Conservation (phyloP, 2,329 filamentous ascomycete species). For the Ophidiomyces ophidiicola region DNA sequence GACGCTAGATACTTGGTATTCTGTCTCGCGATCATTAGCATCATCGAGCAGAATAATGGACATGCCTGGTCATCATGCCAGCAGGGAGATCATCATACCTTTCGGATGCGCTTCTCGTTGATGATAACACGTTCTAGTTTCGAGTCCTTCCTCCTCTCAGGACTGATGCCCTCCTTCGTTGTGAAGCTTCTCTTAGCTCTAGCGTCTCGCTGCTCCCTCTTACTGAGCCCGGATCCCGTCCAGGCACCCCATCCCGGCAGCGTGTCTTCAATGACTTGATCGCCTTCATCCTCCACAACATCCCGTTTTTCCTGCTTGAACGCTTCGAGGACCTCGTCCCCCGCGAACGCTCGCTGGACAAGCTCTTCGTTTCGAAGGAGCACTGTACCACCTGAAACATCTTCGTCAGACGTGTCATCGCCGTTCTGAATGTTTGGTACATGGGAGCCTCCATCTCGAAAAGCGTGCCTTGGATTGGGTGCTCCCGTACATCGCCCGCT, state of each 20-base stretch:
- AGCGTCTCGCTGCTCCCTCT: conserved; percentile 48
- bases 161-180: conserved; percentile 55
- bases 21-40: conserved; percentile 31
- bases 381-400: conserved; percentile 31
- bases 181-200: conserved; percentile 40
- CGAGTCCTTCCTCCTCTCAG: conserved; percentile 65
- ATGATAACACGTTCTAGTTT: conserved; percentile 79
- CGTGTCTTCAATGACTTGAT: conserved; percentile 70
- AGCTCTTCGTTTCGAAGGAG: conserved; percentile 49
- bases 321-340: conserved; percentile 66
- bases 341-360: conserved; percentile 74
- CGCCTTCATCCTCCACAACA: conserved; percentile 61
- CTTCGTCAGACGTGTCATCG: conserved; percentile 33
- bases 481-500: not conserved
- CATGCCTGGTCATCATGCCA: no score
- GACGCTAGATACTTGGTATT: conserved; percentile 79
- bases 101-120: conserved; percentile 79
- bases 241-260: conserved; percentile 90
- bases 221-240: conserved; percentile 71
- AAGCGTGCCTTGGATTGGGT: conserved; percentile 9
- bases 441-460: conserved; percentile 14
- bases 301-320: conserved; percentile 72
- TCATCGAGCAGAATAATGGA: conserved; percentile 3
- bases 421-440: conserved; percentile 31
- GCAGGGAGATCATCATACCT: conserved; percentile 45